A percentile compares a stretch with the other conserved stretches of the same genome.
Evolutionary conservation across 228 moss, liverwort and hornwort genomes (phyloP).

Genomic region (Sphagnum magellanicum): DNA sequence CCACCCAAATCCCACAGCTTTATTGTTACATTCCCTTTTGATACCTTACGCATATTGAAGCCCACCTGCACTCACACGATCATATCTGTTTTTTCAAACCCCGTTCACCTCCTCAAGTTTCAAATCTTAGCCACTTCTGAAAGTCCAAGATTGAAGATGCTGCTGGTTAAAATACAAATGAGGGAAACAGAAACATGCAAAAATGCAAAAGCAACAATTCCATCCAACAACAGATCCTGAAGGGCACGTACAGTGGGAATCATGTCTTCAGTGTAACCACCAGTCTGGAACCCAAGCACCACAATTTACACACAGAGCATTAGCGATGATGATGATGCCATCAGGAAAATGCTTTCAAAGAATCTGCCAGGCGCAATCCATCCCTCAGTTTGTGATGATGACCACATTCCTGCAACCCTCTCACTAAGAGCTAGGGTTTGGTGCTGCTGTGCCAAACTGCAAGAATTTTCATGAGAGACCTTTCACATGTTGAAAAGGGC

Average conservation of each 20-base stretch:
- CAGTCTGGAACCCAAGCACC: constrained; percentile 39
- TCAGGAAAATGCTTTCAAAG: too few relatives aligned
- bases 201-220: too few relatives aligned
- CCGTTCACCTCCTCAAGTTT: background rate
- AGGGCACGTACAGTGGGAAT: constrained; percentile 65
- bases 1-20: constrained; percentile 97
- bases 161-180: background rate
- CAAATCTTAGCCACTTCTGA: background rate
- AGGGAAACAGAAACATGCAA: background rate
- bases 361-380: too few relatives aligned
- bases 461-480: too few relatives aligned
- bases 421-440: too few relatives aligned
- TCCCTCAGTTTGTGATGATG: too few relatives aligned
- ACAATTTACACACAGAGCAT: background rate
- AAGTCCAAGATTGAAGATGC: background rate
- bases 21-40: constrained; percentile 89
- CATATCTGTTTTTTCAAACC: background rate
- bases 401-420: too few relatives aligned
- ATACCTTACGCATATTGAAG: constrained; percentile 94
- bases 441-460: too few relatives aligned
- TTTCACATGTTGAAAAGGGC: too few relatives aligned
- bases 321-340: too few relatives aligned
- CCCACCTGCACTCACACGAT: constrained; percentile 51
- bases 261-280: constrained; percentile 85
- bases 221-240: background rate